Percentiles rank a stretch among this genome's conserved stretches.
These are phyloP conservation scores for Ogataea pilisensis DNA, from an alignment of 805 yeast genomes.

Conservation along the genomic window DNA sequence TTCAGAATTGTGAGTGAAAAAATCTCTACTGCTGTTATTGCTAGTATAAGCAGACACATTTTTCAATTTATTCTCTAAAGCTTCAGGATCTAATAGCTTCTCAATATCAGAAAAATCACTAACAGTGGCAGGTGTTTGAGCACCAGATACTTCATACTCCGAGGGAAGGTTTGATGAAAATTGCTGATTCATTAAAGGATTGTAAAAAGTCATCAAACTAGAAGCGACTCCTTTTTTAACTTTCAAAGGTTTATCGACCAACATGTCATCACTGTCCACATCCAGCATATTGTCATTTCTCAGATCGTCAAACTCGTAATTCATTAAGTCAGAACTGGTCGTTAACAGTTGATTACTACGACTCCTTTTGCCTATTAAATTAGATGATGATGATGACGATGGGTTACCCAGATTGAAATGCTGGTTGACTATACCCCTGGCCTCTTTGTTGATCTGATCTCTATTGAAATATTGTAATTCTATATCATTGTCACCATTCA, in stretches of 20 bases:
- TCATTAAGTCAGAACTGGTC: slow-evolving; percentile 34
- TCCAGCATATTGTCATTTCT: slow-evolving; percentile 32
- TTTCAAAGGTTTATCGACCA: slow-evolving; percentile 38
- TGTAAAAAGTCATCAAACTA: slow-evolving; percentile 67
- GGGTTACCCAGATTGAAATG: slow-evolving; percentile 36
- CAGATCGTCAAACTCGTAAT: slow-evolving; percentile 29
- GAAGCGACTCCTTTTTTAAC: slow-evolving; percentile 87
- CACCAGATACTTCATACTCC: slow-evolving; percentile 16
- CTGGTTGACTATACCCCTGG: slow-evolving; percentile 47
- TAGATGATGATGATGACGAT: slow-evolving; percentile 13
- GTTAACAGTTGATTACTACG: slow-evolving; percentile 11
- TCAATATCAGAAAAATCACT: slow-evolving; percentile 14
- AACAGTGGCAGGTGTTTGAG: slow-evolving; percentile 16
- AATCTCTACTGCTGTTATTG: neutral
- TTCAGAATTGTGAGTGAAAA: neutral
- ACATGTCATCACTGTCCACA: slow-evolving; percentile 49
- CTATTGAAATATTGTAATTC: slow-evolving; percentile 43
- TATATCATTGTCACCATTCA: slow-evolving; percentile 27
- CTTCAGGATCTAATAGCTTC: slow-evolving; percentile 12
- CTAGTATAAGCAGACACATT: slow-evolving; percentile 3
- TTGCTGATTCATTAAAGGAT: slow-evolving; percentile 32
- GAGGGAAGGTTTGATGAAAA: slow-evolving; percentile 7
- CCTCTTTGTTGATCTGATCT: slow-evolving; percentile 45
- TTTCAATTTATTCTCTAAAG: slow-evolving; percentile 17
- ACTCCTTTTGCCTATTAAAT: slow-evolving; percentile 6